Base-by-base conservation (phyloP, 441 rosid species). In the Manihot esculenta region DNA sequence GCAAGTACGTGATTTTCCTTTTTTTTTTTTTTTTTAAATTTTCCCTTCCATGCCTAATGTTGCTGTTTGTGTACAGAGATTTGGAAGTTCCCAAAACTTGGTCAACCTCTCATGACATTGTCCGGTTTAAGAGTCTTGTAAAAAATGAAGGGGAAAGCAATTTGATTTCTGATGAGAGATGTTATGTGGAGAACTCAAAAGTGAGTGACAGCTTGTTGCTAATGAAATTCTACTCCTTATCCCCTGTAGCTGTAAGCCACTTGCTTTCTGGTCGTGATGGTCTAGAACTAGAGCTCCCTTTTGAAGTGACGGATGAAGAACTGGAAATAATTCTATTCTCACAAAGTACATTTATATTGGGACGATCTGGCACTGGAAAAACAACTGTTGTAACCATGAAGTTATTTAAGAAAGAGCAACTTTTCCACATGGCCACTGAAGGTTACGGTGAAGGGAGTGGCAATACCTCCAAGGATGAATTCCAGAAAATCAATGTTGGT, bases 311-410 rank as follows among this genome's bases (percentile, higher is more conserved):
- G 2, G 79, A 78, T 15, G 78, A 80, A 54, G 84, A 80, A 53
- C 50, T 26, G 1, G 85, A 87, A 23, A 83, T 84, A 3, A 78
- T 83, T 38, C 30, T 45, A 14, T 81, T 73, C 63, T 73, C 35
- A 8, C 68, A 42, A 74, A 85, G 84, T 74, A 65, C 83, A 1
- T 88, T 86, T 64, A 74, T 83, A n/a, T 73, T 83, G 15, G 93
- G 93, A 65, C 72, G 84, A 54, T 86, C 90, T 13, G 90, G 93
- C 45, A 88, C 90, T 2, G 89, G 93, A 38, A 88, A 86, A 76
- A 88, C 90, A 0, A 86, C 87, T 8, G 79, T 84, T 48, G 53
- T 86, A 54, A 80, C 83, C 0, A 79, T 77, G 82, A 87, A 87
- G 72, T 62, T 88, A 69, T 79, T 80, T 73, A 64, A 66, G 48